Conservation (phyloP, 495 filamentous ascomycete genomes). For the Pyrenula aspistea region DNA sequence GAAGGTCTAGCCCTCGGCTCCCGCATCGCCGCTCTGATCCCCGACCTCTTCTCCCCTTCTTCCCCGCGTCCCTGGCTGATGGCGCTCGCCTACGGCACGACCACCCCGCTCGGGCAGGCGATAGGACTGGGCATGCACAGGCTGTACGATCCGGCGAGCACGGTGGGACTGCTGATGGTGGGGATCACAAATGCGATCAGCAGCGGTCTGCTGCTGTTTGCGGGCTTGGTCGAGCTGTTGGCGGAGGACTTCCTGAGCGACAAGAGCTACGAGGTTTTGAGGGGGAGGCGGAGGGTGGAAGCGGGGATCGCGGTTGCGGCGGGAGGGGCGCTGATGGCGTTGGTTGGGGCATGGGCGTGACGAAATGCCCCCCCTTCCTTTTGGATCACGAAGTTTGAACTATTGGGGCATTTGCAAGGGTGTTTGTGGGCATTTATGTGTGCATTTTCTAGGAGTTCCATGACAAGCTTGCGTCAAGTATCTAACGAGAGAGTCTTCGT, state of each 20-base stretch:
- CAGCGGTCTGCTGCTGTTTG: conserved; percentile 77
- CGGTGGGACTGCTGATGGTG: conserved; percentile 78
- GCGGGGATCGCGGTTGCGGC: conserved; percentile 67
- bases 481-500: too few species aligned
- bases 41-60: conserved; percentile 34
- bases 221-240: conserved; percentile 79
- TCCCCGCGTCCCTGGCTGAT: conserved; percentile 77
- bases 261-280: conserved; percentile 65
- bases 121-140: conserved; percentile 73
- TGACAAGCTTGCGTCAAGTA: too few species aligned
- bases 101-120: conserved; percentile 83
- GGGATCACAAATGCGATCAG: conserved; percentile 89
- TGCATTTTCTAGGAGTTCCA: too few species aligned
- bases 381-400: too few species aligned
- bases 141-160: conserved; percentile 71
- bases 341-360: conserved; percentile 83
- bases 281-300: conserved; percentile 55
- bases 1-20: conserved; percentile 69
- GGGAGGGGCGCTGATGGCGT: conserved; percentile 72
- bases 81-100: conserved; percentile 82
- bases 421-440: too few species aligned
- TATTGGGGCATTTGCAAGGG: too few species aligned
- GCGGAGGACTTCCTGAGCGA: conserved; percentile 91
- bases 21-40: conserved; percentile 54
- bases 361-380: too few species aligned